Conservation (phyloP, 2,329 filamentous ascomycete genomes). For the Endoconidiophora polonica region DNA sequence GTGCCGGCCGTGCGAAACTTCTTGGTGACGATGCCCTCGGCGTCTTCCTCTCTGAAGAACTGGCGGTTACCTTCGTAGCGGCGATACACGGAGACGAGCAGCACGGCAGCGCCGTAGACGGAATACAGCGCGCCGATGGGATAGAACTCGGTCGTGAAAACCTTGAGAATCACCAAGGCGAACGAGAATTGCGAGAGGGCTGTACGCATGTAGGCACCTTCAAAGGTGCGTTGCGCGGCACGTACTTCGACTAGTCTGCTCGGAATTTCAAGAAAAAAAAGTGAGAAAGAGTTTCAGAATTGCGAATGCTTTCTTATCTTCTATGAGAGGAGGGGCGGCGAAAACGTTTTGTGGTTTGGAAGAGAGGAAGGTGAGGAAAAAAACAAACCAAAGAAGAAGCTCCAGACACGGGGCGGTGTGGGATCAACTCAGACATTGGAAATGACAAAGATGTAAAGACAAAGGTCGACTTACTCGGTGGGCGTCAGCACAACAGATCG, state of each 20-base stretch:
- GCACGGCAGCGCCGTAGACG: slow-evolving; percentile 70
- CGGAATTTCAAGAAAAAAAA: not conserved
- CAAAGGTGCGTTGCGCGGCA: slow-evolving; percentile 88
- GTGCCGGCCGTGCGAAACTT: slow-evolving; percentile 50
- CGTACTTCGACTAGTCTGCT: slow-evolving; percentile 72
- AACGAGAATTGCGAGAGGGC: slow-evolving; percentile 92
- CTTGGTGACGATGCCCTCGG: slow-evolving; percentile 23
- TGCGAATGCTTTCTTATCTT: not conserved
- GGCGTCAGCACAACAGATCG: slow-evolving; percentile 67
- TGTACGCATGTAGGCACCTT: slow-evolving; percentile 91
- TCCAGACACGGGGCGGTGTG: not conserved
- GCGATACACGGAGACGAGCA: slow-evolving; percentile 70
- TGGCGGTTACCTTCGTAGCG: slow-evolving; percentile 85
- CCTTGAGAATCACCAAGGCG: slow-evolving; percentile 82
- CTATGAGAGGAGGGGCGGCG: not conserved
- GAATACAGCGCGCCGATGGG: slow-evolving; percentile 92
- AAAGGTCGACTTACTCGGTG: slow-evolving; percentile 40
- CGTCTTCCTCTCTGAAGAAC: slow-evolving; percentile 50
- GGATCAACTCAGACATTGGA: not conserved
- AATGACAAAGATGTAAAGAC: no score
- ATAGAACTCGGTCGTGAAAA: slow-evolving; percentile 95
- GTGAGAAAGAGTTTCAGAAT: not conserved
- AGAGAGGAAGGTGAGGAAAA: not conserved
- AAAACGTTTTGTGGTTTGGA: not conserved
- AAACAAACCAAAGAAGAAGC: no score